phyloP scores from a whole-genome alignment of 352 stramenopile species.

The Phytophthora colocasiae region DNA sequence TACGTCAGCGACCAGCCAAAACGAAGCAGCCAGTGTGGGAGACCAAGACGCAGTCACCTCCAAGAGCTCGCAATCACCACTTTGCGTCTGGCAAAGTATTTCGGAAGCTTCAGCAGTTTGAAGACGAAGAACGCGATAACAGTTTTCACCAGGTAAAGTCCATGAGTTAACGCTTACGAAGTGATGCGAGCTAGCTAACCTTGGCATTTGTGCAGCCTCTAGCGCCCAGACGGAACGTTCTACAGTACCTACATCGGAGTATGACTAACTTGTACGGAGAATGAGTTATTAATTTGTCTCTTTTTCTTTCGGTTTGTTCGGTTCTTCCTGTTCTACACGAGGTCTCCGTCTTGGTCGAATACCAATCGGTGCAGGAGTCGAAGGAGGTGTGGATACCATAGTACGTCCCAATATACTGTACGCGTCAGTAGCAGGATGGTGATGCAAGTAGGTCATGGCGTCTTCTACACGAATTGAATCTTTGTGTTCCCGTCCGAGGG shows the following conservation, averaged over 20 bases:
- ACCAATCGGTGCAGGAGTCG: constrained; percentile 10
- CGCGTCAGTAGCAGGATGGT: constrained; percentile 58
- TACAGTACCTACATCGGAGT: constrained; percentile 22
- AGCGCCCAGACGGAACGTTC: constrained; percentile 32
- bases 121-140: constrained; percentile 27
- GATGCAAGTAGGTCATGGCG: constrained; percentile 53
- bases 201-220: constrained; percentile 28
- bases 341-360: constrained; percentile 7
- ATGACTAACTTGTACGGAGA: constrained; percentile 10
- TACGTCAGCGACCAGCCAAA: constrained; percentile 23
- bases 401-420: constrained; percentile 73
- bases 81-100: constrained; percentile 30
- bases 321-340: neutral
- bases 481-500: constrained; percentile 44
- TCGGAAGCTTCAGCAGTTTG: constrained; percentile 24
- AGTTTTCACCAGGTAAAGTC: constrained; percentile 27
- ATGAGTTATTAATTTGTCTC: neutral
- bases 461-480: constrained; percentile 58
- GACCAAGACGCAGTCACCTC: constrained; percentile 39
- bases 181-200: neutral
- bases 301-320: constrained; percentile 13
- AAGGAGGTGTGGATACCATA: constrained; percentile 53
- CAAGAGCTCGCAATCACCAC: constrained; percentile 44
- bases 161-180: neutral
- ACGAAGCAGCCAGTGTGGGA: constrained; percentile 32